Evolutionary conservation across 2,329 filamentous ascomycete genomes (phyloP).

Genomic region (Trichoderma sp.): DNA sequence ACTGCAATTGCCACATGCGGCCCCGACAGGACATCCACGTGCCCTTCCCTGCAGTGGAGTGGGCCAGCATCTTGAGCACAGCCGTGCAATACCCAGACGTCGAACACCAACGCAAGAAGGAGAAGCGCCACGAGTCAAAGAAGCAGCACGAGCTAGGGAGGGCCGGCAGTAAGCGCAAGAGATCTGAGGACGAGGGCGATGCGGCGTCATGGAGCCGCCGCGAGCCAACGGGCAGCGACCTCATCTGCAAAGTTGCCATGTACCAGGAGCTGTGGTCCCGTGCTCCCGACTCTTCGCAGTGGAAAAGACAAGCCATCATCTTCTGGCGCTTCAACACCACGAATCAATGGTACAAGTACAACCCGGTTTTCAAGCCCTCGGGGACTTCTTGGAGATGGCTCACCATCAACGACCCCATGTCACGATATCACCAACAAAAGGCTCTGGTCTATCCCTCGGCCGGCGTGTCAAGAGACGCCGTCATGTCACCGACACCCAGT

Average conservation of each 20-base stretch:
- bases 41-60: constrained; percentile 56
- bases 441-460: constrained; percentile 39
- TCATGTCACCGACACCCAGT: constrained; percentile 54
- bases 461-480: constrained; percentile 38
- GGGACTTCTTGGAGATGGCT: constrained; percentile 62
- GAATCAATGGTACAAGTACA: constrained; percentile 51
- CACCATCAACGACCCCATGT: constrained; percentile 57
- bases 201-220: constrained; percentile 40
- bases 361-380: constrained; percentile 48
- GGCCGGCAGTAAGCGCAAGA: constrained; percentile 39
- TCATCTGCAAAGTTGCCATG: constrained; percentile 62
- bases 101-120: constrained; percentile 38
- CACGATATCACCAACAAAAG: constrained; percentile 55
- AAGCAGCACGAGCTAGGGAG: constrained; percentile 34
- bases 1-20: constrained; percentile 51
- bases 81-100: constrained; percentile 52
- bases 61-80: constrained; percentile 57
- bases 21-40: constrained; percentile 51
- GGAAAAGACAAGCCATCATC: constrained; percentile 58
- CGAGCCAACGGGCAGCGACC: constrained; percentile 50
- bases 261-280: constrained; percentile 64
- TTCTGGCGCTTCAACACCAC: constrained; percentile 60
- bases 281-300: constrained; percentile 45
- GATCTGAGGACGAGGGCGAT: constrained; percentile 41
- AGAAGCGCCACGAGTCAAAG: constrained; percentile 37